Conservation (phyloP, 768 basidiomycete species). For the Strobilomyces confusus region DNA sequence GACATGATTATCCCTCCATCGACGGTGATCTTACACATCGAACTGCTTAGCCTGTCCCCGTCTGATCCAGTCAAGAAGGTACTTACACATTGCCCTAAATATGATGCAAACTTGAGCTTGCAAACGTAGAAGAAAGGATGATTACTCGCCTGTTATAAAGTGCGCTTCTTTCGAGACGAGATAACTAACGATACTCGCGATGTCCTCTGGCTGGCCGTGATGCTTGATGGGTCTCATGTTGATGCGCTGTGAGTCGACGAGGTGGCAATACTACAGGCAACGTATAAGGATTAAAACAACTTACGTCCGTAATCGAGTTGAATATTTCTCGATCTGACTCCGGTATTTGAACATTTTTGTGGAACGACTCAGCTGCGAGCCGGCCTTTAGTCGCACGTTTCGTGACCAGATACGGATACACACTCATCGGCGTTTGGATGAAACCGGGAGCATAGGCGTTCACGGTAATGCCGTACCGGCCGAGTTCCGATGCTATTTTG, state of each 20-base stretch:
- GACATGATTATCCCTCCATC: background rate
- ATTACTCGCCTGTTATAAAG: slow-evolving; percentile 24
- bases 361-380: background rate
- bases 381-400: background rate
- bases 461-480: slow-evolving; percentile 33
- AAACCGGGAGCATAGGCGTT: slow-evolving; percentile 39
- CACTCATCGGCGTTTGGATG: slow-evolving; percentile 26
- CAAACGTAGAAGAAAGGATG: background rate
- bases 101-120: background rate
- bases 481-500: slow-evolving; percentile 27
- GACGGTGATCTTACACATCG: background rate
- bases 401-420: background rate
- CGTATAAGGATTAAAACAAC: background rate
- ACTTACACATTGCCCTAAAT: slow-evolving; percentile 1
- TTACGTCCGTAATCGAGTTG: background rate
- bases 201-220: slow-evolving; percentile 23
- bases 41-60: background rate
- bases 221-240: slow-evolving; percentile 6
- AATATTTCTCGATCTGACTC: background rate
- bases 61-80: background rate
- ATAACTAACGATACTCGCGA: slow-evolving; percentile 1
- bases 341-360: no score
- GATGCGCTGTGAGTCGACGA: background rate
- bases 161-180: slow-evolving; percentile 20
- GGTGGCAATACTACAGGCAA: background rate